Evolutionary conservation across 1,284 basidiomycete genomes (phyloP).

Genomic region (Cutaneotrichosporon sp.): DNA sequence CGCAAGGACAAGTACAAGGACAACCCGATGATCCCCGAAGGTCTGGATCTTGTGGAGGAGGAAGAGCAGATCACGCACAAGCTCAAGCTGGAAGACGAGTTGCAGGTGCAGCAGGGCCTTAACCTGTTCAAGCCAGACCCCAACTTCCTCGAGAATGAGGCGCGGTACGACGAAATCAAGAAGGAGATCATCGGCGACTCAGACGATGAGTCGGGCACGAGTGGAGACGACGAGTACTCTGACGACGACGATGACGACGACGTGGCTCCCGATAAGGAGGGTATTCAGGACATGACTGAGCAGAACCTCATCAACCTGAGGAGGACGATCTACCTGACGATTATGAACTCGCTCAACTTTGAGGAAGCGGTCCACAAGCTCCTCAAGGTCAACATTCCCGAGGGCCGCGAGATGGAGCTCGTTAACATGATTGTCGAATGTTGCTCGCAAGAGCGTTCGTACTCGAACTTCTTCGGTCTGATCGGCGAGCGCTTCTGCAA

Average conservation of each 20-base stretch:
- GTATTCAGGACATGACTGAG: constrained; percentile 91
- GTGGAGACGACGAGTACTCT: constrained; percentile 66
- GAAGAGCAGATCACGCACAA: constrained; percentile 96
- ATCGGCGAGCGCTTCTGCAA: constrained; percentile 96
- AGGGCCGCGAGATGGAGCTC: constrained; percentile 94
- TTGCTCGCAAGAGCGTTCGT: constrained; percentile 98
- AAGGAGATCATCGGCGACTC: constrained; percentile 81
- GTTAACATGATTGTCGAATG: constrained; percentile 99
- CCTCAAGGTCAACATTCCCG: constrained; percentile 84
- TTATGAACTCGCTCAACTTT: constrained; percentile 97
- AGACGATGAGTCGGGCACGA: constrained; percentile 62
- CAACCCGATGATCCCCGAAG: constrained; percentile 89
- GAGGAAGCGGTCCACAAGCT: constrained; percentile 99
- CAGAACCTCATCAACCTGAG: constrained; percentile 95
- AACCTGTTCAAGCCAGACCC: constrained; percentile 97
- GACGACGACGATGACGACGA: constrained; percentile 64
- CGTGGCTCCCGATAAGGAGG: constrained; percentile 70
- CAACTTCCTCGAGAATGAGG: constrained; percentile 85
- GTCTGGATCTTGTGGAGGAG: constrained; percentile 93
- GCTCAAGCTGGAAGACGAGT: constrained; percentile 84
- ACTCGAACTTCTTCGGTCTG: constrained; percentile 92
- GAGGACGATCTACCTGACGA: constrained; percentile 91
- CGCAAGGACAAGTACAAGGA: constrained; percentile 99
- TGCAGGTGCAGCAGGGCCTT: constrained; percentile 89
- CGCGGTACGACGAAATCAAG: constrained; percentile 88